A percentile compares a stretch with the other conserved stretches of the same genome.
Evolutionary conservation across 2,329 filamentous ascomycete genomes (phyloP).

Genomic region (Teratosphaeria epicoccoides): DNA sequence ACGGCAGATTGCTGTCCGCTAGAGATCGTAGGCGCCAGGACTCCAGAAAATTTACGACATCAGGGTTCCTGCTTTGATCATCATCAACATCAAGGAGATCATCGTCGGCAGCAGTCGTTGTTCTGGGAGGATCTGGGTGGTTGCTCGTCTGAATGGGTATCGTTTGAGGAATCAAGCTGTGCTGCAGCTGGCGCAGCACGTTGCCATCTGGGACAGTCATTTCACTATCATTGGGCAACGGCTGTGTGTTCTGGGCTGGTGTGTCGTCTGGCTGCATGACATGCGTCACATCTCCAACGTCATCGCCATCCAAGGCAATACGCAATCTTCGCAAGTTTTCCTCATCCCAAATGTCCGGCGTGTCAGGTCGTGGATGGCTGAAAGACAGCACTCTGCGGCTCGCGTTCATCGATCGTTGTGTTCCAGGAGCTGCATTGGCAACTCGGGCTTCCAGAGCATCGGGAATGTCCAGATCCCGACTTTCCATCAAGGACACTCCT

Average conservation of each 20-base stretch:
- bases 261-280: background rate
- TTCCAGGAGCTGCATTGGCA: background rate
- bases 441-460: background rate
- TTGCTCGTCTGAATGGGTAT: background rate
- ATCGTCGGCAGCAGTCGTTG: constrained; percentile 7
- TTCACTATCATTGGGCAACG: background rate
- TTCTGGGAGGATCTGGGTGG: background rate
- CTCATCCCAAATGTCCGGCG: constrained; percentile 13
- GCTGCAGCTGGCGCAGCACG: background rate
- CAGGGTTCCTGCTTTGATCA: constrained; percentile 20
- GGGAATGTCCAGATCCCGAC: background rate
- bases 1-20: constrained; percentile 10
- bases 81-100: constrained; percentile 18
- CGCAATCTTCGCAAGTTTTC: constrained; percentile 16
- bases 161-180: background rate
- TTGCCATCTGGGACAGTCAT: background rate
- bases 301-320: constrained; percentile 12
- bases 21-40: constrained; percentile 18
- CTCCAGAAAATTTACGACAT: constrained; percentile 23
- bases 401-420: background rate
- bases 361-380: constrained; percentile 11
- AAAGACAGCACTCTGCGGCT: constrained; percentile 2
- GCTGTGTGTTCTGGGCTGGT: background rate
- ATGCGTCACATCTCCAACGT: constrained; percentile 7
- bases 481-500: background rate